Base-by-base conservation (phyloP, 768 basidiomycete species). In the Auricularia sp. region DNA sequence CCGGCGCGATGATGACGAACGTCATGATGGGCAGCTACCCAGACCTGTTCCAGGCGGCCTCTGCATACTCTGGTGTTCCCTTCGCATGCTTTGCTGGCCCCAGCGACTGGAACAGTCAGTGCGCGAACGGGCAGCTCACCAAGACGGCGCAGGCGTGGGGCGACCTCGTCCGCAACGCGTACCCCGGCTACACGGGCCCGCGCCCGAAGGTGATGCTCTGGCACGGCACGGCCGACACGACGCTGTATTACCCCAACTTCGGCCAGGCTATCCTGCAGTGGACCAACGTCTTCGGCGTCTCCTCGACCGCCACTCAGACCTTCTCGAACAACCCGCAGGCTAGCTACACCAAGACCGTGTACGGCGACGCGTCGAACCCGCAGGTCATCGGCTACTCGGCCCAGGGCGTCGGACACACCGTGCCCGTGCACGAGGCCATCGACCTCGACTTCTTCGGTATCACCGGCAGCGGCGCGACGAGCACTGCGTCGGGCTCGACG, bases 1-100 rank as follows among this genome's bases (percentile, higher is more conserved):
- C 82, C 2, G 84, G 83, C 54, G 77, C 77, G 64, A 85, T 85
- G 84, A 85, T 84, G 83, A 84, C 83, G 64, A 82, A 80, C 68
- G 83, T 84, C 33, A 74, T 84, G 51, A 73, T 75, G 59, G 83
- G 81, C 39, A 79, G 81, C 14, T 83, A 84, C 73, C 83, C 83
- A 13, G 80, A 85, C 64, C 70, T 85, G 56, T 82, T 83, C 75
- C 65, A 67, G 47, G 84, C 81, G 14, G 82, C 79, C 33, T 67
- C 79, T 36, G 79, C 77, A 21, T 81, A 78, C 71, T 80, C 83
- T 45, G 83, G 83, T 62, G 83, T 84, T 44, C 77, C 83, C 11
- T 83, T 78, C 66, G 82, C 77, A 6, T 84, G 83, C 74, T 84
- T 84, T 72, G 79, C 76, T 33, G 81, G 80, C 3, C 67, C 82